Evolutionary conservation across 177 flowering plant genomes (phyloP), one percentile per base, ranked within the genome.

Genomic region (Vitis hybrid): DNA sequence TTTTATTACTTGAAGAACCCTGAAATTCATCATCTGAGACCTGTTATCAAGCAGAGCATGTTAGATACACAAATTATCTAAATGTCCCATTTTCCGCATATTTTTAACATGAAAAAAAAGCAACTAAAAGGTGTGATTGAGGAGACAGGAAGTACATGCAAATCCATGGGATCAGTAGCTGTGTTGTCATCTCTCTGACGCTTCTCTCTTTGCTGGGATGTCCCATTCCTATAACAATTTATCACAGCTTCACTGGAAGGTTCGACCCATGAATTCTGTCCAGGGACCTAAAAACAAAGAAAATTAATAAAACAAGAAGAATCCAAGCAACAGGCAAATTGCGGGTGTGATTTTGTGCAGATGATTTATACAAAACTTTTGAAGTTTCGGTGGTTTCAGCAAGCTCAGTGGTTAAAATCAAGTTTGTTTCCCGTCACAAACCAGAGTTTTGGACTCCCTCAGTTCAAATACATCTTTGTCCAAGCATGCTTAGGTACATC

Each of bases 261-360:
- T 62, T 87, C 78, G 58, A 81, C 67, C 99, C 99, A 95, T 14
- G 85, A 72, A 77, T 84, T 92, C 76, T 71, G 84, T 8, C 97
- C 97, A 1, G 97, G 99, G 64, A 92, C 92, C 99, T 93, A 67
- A 32, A 65, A 32, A 46, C 60, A 51, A 65, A 18, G 35, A 55
- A 21, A 14, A 10, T 3, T 2, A 46, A 61, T 18, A 60, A 20
- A 3, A 21, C n/a, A 46, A 64, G 20, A 48, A 69, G 9, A 11
- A 67, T 3, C 49, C 21, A 11, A 41, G 61, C 51, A 50, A 6
- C 24, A 30, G 10, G 17, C 12, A 58, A 7, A 11, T 21, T 20
- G 21, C 6, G 1, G 27, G 56, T 21, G 57, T 18, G 41, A 35
- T 2, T 30, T 7, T 11, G n/a, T 18, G 20, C 13, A 18, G 2